Conservation (phyloP, 2,329 filamentous ascomycete genomes). For the Botryotinia narcissicola region DNA sequence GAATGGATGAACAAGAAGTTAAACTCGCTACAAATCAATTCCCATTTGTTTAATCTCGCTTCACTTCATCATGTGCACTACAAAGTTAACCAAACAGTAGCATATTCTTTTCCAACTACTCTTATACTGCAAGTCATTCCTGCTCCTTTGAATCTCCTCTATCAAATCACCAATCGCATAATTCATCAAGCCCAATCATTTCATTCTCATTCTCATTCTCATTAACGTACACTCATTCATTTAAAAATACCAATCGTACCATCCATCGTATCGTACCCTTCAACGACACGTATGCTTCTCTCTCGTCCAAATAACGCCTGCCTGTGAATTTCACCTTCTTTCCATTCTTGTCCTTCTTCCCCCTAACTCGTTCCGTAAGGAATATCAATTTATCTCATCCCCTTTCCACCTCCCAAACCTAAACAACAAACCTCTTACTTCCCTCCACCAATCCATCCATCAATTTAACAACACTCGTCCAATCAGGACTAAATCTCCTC, state of each 20-base stretch:
- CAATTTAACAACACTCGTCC: conserved; percentile 75
- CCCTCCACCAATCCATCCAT: conserved; percentile 80
- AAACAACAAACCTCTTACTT: conserved; percentile 48
- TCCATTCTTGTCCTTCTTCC: no score
- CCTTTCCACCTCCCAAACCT: neutral
- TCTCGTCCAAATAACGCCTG: neutral
- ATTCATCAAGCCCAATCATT: neutral
- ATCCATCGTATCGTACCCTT: neutral
- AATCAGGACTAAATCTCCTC: conserved; percentile 70
- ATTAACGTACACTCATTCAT: neutral
- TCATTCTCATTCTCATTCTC: neutral
- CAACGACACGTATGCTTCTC: neutral
- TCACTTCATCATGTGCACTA: no score
- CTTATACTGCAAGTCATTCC: no score
- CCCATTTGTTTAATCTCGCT: no score
- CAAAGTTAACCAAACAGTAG: no score
- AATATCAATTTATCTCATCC: neutral
- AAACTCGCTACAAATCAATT: no score
- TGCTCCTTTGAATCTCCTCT: neutral
- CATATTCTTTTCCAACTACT: no score
- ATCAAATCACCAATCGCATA: neutral
- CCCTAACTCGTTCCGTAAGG: neutral
- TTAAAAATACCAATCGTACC: neutral
- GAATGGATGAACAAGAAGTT: no score
- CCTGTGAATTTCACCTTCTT: neutral